Conservation (phyloP, 179 eudicot genomes). For the Beta corolliflora region DNA sequence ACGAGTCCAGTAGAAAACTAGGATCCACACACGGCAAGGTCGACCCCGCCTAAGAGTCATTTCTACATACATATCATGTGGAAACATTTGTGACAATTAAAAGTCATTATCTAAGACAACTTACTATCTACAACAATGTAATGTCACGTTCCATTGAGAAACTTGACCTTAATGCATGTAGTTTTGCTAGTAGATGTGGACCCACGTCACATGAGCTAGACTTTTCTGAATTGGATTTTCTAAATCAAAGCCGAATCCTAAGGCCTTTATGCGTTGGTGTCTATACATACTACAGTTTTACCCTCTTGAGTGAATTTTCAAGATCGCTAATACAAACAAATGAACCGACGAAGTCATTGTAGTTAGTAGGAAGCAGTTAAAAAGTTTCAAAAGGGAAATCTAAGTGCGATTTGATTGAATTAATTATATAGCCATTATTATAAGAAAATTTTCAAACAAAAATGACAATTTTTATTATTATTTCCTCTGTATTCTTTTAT, state of each 20-base stretch:
- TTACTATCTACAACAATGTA: not conserved
- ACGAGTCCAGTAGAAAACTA: no score
- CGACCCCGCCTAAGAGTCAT: no score
- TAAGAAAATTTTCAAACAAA: no score
- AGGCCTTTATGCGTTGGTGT: not conserved
- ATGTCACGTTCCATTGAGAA: not conserved
- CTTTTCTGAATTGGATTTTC: not conserved
- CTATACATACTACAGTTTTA: not conserved
- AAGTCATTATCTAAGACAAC: not conserved
- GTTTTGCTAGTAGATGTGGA: not conserved
- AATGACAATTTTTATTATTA: no score
- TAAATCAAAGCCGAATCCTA: not conserved
- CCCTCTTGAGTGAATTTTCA: no score
- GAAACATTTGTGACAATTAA: not conserved
- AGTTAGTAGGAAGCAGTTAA: not conserved
- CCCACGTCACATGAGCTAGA: conserved; percentile 13
- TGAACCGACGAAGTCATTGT: not conserved
- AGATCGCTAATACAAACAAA: not conserved
- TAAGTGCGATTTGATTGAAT: not conserved
- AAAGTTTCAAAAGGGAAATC: not conserved
- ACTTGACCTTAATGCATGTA: not conserved
- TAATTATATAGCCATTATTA: no score
- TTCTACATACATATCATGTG: not conserved
- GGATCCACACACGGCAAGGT: no score
- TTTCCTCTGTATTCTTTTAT: no score